Conservation (phyloP, 768 basidiomycete species). For the Boletus sp. region DNA sequence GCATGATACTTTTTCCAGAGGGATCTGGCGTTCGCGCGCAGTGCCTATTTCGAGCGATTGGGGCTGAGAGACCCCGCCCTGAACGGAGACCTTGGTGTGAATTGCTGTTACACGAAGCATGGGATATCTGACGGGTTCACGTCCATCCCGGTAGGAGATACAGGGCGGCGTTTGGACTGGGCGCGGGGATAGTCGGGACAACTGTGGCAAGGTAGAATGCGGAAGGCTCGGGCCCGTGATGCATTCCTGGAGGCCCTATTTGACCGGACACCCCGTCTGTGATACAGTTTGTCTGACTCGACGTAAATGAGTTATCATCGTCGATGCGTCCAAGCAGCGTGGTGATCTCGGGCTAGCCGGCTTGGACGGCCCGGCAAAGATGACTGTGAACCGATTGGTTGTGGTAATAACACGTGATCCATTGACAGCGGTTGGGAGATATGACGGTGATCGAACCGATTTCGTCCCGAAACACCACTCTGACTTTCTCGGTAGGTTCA, state of each 20-base stretch:
- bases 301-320: too few relatives aligned
- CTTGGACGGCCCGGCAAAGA: background rate
- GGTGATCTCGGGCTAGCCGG: too few relatives aligned
- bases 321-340: too few relatives aligned
- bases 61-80: background rate
- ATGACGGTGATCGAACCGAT: slow-evolving; percentile 3
- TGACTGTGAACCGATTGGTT: background rate
- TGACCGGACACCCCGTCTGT: background rate
- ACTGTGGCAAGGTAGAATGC: background rate
- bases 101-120: background rate
- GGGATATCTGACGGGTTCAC: background rate
- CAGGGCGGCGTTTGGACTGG: background rate
- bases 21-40: too few relatives aligned
- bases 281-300: too few relatives aligned
- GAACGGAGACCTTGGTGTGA: background rate
- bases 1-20: too few relatives aligned
- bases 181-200: slow-evolving; percentile 12
- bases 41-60: background rate
- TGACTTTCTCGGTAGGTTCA: slow-evolving; percentile 13
- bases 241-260: background rate
- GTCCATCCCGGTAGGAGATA: background rate
- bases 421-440: background rate
- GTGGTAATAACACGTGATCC: slow-evolving; percentile 13
- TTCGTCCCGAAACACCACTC: background rate
- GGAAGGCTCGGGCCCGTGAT: background rate